Evolutionary conservation across 352 stramenopile species (phyloP), one percentile per base, ranked within the genome.

Genomic region (Globisporangium echinulatum): DNA sequence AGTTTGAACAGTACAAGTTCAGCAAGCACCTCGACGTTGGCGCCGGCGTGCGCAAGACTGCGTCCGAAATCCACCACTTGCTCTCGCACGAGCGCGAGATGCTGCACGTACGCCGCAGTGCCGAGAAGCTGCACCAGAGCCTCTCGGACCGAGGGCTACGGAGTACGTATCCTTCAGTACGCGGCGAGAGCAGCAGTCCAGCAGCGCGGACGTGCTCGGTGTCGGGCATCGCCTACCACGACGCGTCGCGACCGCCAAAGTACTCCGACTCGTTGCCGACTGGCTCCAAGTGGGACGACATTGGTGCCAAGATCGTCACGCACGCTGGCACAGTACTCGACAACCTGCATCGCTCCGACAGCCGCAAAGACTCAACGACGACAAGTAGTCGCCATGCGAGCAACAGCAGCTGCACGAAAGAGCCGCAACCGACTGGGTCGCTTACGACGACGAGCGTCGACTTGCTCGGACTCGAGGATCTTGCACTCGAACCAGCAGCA

Each of bases 1-100:
- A 92, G 64, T 87, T 75, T 51, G 75, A 90, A 50, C 74, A 88
- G 62, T 88, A 91, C 66, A 62, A 80, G 44, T 90, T 85, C 68
- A 90, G 81, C 48, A 69, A 88, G 33, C 72, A 87, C 49, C 57
- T 92, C 17, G 81, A 91, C 58, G 60, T 87, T 44, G 77, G 79
- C 15, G 81, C 79, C 10, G 77, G 74, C 4, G 76, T 88, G 1
- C 81, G 83, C 49, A 90, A 92, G 56, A 70, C 61, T 25, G 74
- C 79, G 13, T 59, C 69, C 3, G 74, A 87, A 40, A 85, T 88
- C 46, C 72, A 67, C 44, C 59, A 70, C 19, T 48, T 88, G 7
- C 53, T 90, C 33, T 49, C 61, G 51, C 67, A 90, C 33, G 77
- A 90, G 17, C 61, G 75, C 3, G 70, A 75, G 50, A 62, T 93